Conservation (phyloP, 1,139 yeast species). For the Pneumocystis wakefieldiae region DNA sequence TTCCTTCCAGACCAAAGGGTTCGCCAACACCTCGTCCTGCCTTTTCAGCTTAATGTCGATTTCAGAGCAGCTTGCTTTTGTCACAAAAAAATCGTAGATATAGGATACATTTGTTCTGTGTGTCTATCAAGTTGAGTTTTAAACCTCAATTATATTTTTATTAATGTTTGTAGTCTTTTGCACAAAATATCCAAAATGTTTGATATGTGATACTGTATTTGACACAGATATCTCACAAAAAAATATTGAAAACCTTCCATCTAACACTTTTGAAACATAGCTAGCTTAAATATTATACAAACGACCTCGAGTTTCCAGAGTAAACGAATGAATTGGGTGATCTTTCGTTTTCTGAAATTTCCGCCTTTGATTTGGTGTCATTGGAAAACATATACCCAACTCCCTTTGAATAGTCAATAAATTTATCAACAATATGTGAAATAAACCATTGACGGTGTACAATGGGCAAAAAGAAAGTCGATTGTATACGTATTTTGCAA, state of each 20-base stretch:
- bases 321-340: not conserved
- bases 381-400: not conserved
- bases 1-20: conserved; percentile 72
- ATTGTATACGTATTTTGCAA: not conserved
- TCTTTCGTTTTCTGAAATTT: not conserved
- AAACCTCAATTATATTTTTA: conserved; percentile 20
- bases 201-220: conserved; percentile 53
- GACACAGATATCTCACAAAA: conserved; percentile 19
- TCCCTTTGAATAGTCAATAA: not conserved
- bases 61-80: conserved; percentile 89
- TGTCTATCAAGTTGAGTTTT: conserved; percentile 48
- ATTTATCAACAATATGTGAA: not conserved
- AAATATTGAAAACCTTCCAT: not conserved
- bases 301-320: not conserved
- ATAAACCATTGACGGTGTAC: not conserved
- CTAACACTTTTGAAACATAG: not conserved
- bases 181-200: conserved; percentile 37
- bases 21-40: conserved; percentile 57
- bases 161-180: conserved; percentile 25
- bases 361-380: not conserved
- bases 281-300: not conserved
- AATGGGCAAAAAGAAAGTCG: not conserved
- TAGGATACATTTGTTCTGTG: conserved; percentile 90
- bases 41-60: conserved; percentile 76
- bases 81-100: conserved; percentile 75